These are phyloP conservation scores for Daldinia childiae DNA, from an alignment of 495 filamentous ascomycete species.

Conservation along the genomic window DNA sequence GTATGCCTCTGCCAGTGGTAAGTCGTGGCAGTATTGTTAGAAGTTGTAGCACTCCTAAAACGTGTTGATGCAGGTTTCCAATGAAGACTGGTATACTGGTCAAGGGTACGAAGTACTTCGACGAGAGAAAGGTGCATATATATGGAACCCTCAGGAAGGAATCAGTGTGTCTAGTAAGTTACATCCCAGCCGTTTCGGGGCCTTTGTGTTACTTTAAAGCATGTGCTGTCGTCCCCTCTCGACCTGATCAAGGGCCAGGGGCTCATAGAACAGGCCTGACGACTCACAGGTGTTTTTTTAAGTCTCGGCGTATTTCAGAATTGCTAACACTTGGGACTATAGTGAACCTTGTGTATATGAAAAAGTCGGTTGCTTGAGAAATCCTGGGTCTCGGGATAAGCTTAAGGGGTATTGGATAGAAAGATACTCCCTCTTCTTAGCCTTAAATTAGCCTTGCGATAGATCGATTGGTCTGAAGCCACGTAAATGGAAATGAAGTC, in stretches of 20 bases:
- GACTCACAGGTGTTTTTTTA: conserved; percentile 9
- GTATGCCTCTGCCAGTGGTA: conserved; percentile 37
- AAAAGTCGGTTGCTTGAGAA: conserved; percentile 33
- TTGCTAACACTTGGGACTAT: conserved; percentile 18
- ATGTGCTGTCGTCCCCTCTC: conserved; percentile 17
- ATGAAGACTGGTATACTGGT: conserved; percentile 66
- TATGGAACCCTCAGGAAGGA: conserved; percentile 17
- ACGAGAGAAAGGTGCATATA: conserved; percentile 24
- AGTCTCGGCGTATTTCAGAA: not conserved
- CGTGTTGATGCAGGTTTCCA: conserved; percentile 39
- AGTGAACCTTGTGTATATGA: conserved; percentile 45
- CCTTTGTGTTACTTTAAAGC: conserved; percentile 7
- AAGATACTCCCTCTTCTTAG: conserved; percentile 6
- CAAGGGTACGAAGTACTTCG: conserved; percentile 57
- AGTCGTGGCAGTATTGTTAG: conserved; percentile 23
- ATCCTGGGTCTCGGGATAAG: not conserved
- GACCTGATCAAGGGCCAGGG: not conserved
- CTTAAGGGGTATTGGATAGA: conserved; percentile 7
- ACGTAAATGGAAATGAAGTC: conserved; percentile 19
- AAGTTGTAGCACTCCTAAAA: conserved; percentile 25
- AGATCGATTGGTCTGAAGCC: conserved; percentile 32
- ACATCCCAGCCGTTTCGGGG: conserved; percentile 9
- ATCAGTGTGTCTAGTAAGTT: conserved; percentile 28
- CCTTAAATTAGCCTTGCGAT: conserved; percentile 38
- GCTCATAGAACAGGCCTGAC: not conserved